A percentile compares a stretch with the other conserved stretches of the same genome.
These are phyloP conservation scores for Colletotrichum sp. DNA, from an alignment of 2,329 filamentous ascomycete genomes.

Conservation along the genomic window DNA sequence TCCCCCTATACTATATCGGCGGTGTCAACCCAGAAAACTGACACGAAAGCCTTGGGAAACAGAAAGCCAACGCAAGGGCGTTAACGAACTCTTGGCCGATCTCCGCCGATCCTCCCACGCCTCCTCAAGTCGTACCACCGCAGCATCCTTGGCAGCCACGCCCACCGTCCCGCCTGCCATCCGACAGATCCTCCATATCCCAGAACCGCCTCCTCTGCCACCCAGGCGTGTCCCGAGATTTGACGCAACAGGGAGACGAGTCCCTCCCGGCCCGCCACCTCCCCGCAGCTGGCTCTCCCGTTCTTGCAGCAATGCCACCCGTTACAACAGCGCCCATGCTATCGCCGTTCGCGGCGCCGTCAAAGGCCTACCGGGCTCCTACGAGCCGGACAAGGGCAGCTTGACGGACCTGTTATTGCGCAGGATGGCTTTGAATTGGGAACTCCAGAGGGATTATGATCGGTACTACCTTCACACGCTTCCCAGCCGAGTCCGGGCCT, in stretches of 20 bases:
- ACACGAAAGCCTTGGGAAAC: conserved; percentile 14
- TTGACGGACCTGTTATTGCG: conserved; percentile 58
- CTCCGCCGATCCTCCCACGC: conserved; percentile 52
- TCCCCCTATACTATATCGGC: background rate
- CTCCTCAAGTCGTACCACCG: conserved; percentile 7
- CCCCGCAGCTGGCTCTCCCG: conserved; percentile 60
- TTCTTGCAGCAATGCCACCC: conserved; percentile 25
- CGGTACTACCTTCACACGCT: conserved; percentile 61
- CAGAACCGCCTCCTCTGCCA: conserved; percentile 58
- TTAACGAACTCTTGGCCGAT: conserved; percentile 66
- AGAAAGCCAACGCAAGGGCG: conserved; percentile 45
- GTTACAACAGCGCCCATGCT: background rate
- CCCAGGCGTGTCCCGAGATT: conserved; percentile 51
- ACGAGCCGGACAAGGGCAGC: conserved; percentile 49
- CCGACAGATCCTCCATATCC: conserved; percentile 63
- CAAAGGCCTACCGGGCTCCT: conserved; percentile 48
- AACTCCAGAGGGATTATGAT: conserved; percentile 59
- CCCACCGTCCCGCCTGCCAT: conserved; percentile 60
- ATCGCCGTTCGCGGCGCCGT: conserved; percentile 1
- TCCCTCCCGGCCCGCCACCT: conserved; percentile 64
- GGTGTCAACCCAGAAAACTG: background rate
- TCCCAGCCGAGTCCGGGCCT: conserved; percentile 56
- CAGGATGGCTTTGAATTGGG: conserved; percentile 59
- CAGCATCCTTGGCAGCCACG: conserved; percentile 14
- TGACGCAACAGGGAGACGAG: conserved; percentile 52